Conservation (phyloP, 768 basidiomycete genomes). For the Kwoniella heveanensis region DNA sequence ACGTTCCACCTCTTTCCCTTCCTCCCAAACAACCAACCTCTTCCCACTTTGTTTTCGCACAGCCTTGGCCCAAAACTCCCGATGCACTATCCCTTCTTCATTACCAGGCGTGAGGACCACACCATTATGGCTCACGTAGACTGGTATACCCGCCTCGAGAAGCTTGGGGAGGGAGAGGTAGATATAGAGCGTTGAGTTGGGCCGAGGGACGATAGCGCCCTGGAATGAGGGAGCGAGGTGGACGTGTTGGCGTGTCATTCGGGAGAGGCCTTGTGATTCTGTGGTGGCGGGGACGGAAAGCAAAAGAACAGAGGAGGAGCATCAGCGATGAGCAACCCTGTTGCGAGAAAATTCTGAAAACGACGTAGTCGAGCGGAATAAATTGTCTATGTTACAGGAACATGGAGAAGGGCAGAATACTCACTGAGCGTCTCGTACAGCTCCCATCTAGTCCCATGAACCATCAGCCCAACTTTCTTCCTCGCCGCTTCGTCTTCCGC, state of each 20-base stretch:
- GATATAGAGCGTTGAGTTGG: conserved; percentile 74
- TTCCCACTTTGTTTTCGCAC: conserved; percentile 56
- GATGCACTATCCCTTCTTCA: conserved; percentile 64
- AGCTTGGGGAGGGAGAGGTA: conserved; percentile 71
- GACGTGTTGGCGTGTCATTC: conserved; percentile 87
- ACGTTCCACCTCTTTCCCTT: conserved; percentile 31
- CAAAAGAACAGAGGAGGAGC: neutral
- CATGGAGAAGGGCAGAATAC: conserved; percentile 17
- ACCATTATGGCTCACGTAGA: conserved; percentile 81
- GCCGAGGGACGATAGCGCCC: conserved; percentile 69
- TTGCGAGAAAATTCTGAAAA: too few species aligned
- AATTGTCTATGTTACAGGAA: too few species aligned
- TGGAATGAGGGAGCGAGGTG: conserved; percentile 80
- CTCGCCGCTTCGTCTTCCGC: conserved; percentile 61
- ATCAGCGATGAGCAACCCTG: neutral
- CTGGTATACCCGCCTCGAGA: conserved; percentile 54
- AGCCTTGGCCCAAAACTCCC: conserved; percentile 71
- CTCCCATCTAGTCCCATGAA: conserved; percentile 52
- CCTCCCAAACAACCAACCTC: conserved; percentile 32
- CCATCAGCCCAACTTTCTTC: conserved; percentile 62
- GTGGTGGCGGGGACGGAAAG: neutral
- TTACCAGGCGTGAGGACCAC: conserved; percentile 85
- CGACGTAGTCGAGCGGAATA: too few species aligned
- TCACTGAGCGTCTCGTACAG: conserved; percentile 50
- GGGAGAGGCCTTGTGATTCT: conserved; percentile 66